Conservation (phyloP, 495 filamentous ascomycete species). For the Hypoxylon cercidicola region DNA sequence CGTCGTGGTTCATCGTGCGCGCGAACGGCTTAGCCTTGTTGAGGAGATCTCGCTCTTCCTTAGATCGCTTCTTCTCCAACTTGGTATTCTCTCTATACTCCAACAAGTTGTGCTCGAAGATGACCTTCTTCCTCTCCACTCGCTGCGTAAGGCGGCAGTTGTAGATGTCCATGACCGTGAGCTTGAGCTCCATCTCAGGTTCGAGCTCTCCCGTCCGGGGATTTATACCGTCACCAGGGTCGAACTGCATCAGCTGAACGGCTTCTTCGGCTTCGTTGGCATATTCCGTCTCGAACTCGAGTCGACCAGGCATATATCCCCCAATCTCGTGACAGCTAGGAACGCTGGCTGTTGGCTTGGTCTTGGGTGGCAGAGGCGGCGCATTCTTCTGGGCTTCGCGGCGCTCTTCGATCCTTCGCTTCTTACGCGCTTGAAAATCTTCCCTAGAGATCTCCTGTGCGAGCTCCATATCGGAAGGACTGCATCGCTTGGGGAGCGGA, state of each 20-base stretch:
- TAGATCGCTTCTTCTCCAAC: slow-evolving; percentile 91
- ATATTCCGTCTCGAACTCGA: slow-evolving; percentile 98
- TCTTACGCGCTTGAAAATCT: slow-evolving; percentile 93
- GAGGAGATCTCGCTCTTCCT: slow-evolving; percentile 89
- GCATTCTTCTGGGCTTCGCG: slow-evolving; percentile 89
- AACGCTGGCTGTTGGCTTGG: slow-evolving; percentile 93
- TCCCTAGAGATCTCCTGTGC: slow-evolving; percentile 84
- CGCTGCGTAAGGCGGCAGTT: slow-evolving; percentile 90
- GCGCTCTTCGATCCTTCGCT: slow-evolving; percentile 89
- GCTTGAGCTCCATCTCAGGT: slow-evolving; percentile 95
- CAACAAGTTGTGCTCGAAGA: slow-evolving; percentile 92
- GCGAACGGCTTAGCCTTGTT: slow-evolving; percentile 96
- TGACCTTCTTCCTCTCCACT: slow-evolving; percentile 94
- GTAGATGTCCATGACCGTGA: slow-evolving; percentile 99
- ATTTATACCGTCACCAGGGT: slow-evolving; percentile 92
- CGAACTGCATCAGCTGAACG: slow-evolving; percentile 97
- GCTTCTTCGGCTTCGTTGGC: slow-evolving; percentile 98
- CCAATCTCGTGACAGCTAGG: slow-evolving; percentile 97
- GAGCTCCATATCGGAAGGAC: slow-evolving; percentile 79
- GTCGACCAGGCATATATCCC: slow-evolving; percentile 96
- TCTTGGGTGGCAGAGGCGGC: slow-evolving; percentile 85
- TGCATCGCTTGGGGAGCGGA: slow-evolving; percentile 84
- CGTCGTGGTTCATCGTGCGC: slow-evolving; percentile 92
- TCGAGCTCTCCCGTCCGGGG: slow-evolving; percentile 83
- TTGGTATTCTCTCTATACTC: slow-evolving; percentile 91